Percentiles rank a stretch among this genome's conserved stretches.
These are phyloP conservation scores for Talaromyces liani DNA, from an alignment of 495 filamentous ascomycete genomes.

Conservation along the genomic window DNA sequence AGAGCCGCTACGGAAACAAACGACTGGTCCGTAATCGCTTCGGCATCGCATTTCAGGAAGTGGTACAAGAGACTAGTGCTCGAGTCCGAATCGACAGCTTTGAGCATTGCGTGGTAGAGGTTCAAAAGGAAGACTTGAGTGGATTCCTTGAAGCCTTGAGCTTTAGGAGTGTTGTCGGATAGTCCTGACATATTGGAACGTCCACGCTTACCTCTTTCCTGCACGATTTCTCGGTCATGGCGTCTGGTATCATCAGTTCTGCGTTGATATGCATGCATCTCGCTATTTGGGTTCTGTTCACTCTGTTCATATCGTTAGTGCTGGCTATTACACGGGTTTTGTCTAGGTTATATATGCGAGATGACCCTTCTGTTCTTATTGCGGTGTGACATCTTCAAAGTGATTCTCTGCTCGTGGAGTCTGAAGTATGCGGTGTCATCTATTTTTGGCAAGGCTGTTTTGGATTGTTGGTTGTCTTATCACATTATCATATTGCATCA, in stretches of 20 bases:
- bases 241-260: slow-evolving; percentile 1
- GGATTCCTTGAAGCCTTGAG: slow-evolving; percentile 89
- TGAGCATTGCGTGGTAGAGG: slow-evolving; percentile 94
- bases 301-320: neutral
- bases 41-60: slow-evolving; percentile 92
- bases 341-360: neutral
- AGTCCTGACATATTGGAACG: slow-evolving; percentile 7
- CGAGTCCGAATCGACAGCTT: slow-evolving; percentile 92
- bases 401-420: neutral
- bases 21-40: slow-evolving; percentile 78
- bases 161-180: slow-evolving; percentile 86
- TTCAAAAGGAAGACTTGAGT: slow-evolving; percentile 86
- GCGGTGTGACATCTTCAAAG: neutral
- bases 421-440: neutral
- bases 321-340: neutral
- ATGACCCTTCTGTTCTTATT: neutral
- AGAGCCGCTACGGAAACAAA: slow-evolving; percentile 43
- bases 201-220: neutral
- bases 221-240: slow-evolving; percentile 1
- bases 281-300: neutral
- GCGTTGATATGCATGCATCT: slow-evolving; percentile 2
- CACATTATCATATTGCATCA: neutral
- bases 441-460: neutral
- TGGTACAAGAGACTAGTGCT: slow-evolving; percentile 84
- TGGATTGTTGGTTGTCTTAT: neutral